phyloP scores from a whole-genome alignment of 1,284 basidiomycete species.

The Ceratobasidium theobromae region DNA sequence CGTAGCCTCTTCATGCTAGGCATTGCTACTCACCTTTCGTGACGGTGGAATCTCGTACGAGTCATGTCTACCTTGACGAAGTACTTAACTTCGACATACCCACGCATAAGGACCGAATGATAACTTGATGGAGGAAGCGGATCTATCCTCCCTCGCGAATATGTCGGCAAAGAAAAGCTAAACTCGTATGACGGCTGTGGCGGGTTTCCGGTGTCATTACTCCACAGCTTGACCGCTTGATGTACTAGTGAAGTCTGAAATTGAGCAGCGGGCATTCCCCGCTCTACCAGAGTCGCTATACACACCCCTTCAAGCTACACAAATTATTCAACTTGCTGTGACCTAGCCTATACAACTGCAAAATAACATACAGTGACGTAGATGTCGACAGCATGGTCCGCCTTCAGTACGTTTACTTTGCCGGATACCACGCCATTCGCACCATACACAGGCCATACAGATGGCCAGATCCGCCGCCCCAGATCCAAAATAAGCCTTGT shows the following conservation, averaged over 20 bases:
- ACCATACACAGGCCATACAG: slow-evolving; percentile 8
- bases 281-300: slow-evolving; percentile 10
- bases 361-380: slow-evolving; percentile 2
- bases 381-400: slow-evolving; percentile 17
- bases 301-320: slow-evolving; percentile 13
- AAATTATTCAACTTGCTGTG: neutral
- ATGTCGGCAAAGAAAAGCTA: slow-evolving; percentile 19
- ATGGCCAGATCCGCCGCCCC: slow-evolving; percentile 24
- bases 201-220: neutral
- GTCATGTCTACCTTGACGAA: slow-evolving; percentile 22
- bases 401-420: slow-evolving; percentile 9
- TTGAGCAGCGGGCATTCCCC: slow-evolving; percentile 25
- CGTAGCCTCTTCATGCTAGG: neutral
- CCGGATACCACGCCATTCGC: slow-evolving; percentile 7
- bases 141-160: slow-evolving; percentile 10
- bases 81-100: slow-evolving; percentile 26
- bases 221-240: slow-evolving; percentile 8
- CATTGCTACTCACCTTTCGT: slow-evolving; percentile 13
- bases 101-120: slow-evolving; percentile 10
- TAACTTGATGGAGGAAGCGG: slow-evolving; percentile 17
- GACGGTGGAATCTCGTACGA: slow-evolving; percentile 18
- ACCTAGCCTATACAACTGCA: neutral
- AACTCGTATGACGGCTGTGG: slow-evolving; percentile 10
- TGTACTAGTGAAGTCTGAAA: neutral
- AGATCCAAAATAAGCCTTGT: slow-evolving; percentile 14